Percentiles rank a stretch among this genome's conserved stretches.
Conservation (phyloP, 768 basidiomycete genomes). For the Russula olivacea region DNA sequence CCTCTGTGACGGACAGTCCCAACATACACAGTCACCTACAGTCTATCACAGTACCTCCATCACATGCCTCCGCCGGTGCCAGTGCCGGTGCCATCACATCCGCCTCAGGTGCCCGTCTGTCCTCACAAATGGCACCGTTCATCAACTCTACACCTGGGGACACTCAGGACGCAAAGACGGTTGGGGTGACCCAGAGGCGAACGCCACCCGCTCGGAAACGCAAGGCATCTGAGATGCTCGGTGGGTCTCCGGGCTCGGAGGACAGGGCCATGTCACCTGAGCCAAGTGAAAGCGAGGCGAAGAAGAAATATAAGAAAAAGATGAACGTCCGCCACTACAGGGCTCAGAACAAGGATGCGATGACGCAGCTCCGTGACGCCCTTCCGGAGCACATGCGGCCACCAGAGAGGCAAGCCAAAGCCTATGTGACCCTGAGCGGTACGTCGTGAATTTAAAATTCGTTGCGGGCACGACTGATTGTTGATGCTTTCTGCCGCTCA, state of each 20-base stretch:
- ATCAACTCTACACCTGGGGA: slow-evolving; percentile 15
- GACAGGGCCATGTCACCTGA: slow-evolving; percentile 11
- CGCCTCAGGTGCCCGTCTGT: not conserved
- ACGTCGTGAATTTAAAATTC: slow-evolving; percentile 3
- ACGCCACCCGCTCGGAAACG: slow-evolving; percentile 17
- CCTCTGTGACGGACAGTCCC: slow-evolving; percentile 10
- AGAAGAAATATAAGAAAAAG: slow-evolving; percentile 24
- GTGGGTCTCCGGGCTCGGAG: slow-evolving; percentile 15
- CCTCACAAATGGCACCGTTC: slow-evolving; percentile 3
- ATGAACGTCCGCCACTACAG: slow-evolving; percentile 24
- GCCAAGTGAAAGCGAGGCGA: slow-evolving; percentile 22
- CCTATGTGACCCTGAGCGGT: slow-evolving; percentile 21
- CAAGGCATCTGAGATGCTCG: slow-evolving; percentile 22
- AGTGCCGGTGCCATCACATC: not conserved
- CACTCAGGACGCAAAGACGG: not conserved
- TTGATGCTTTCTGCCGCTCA: slow-evolving; percentile 7
- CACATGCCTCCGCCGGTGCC: not conserved
- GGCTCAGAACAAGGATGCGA: slow-evolving; percentile 23
- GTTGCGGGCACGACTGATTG: slow-evolving; percentile 8
- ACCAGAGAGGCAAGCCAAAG: slow-evolving; percentile 21
- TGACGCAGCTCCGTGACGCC: slow-evolving; percentile 22
- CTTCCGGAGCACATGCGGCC: slow-evolving; percentile 23
- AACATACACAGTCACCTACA: not conserved
- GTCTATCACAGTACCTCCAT: slow-evolving; percentile 2
- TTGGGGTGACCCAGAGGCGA: not conserved